Evolutionary conservation across 1,139 yeast species (phyloP), one percentile per base, ranked within the genome.

Genomic region (Debaryomyces sp.): DNA sequence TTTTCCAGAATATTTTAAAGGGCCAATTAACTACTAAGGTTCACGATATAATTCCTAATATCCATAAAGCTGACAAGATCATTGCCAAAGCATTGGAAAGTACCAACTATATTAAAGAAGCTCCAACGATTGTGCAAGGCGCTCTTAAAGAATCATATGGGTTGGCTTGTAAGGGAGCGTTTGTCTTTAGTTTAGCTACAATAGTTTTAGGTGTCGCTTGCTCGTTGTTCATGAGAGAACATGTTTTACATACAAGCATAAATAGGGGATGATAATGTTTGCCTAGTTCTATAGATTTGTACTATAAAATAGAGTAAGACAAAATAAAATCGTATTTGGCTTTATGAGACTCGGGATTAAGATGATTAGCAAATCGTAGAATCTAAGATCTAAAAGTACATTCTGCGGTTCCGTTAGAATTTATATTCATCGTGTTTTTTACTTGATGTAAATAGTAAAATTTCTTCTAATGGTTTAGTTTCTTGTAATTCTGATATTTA

Each of bases 61-160:
- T 63, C 18, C 53, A 63, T 1, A 66, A 75, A 44, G 73, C 81
- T 4, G 53, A 64, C 5, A 58, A 69, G 7, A 75, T 84, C 39
- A 82, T 86, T 39, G 57, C 63, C 2, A 68, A 67, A 39, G 89
- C 89, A 0, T 64, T 79, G 38, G 78, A 78, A 44, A 82, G 80
- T 46, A 78, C 87, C 0, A 83, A 82, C 48, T 87, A 82, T 57
- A 73, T 81, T 34, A 59, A 65, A 15, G 60, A 58, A 3, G 80
- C 85, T 0, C 89, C 90, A 5, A 62, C 65, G 24, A 66, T 71
- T 54, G 74, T 78, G 38, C 77, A 68, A 52, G 63, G 69, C 1
- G 77, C 80, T 0, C 70, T 86, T 47, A 67, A 73, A 18, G 63
- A 56, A 5, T 72, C 85, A 4, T 87, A 85, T 62, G 72, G 67